Evolutionary conservation across 768 basidiomycete genomes (phyloP).

Genomic region (Mycena vitilis): DNA sequence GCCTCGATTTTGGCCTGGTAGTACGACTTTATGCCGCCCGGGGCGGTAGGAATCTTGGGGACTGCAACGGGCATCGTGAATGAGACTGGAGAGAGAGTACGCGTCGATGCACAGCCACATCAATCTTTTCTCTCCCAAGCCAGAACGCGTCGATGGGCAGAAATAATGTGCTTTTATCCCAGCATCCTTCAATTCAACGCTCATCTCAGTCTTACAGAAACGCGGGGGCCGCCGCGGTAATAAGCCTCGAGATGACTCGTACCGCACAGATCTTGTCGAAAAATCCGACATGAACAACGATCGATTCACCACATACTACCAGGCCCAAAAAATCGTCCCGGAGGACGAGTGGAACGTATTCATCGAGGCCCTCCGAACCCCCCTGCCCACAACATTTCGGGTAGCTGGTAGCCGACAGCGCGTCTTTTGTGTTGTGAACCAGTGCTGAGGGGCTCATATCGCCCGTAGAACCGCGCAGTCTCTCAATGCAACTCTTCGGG

Average conservation of each 20-base stretch:
- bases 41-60: slow-evolving; percentile 52
- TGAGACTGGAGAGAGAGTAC: slow-evolving; percentile 34
- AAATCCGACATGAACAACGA: slow-evolving; percentile 78
- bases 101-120: slow-evolving; percentile 41
- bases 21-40: slow-evolving; percentile 86
- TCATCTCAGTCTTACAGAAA: slow-evolving; percentile 23
- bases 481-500: slow-evolving; percentile 82
- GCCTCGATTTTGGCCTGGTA: slow-evolving; percentile 97
- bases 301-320: slow-evolving; percentile 75
- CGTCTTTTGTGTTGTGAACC: slow-evolving; percentile 34
- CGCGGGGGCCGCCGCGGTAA: slow-evolving; percentile 28
- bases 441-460: slow-evolving; percentile 20
- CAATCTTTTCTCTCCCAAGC: background rate
- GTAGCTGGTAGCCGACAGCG: slow-evolving; percentile 91
- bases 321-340: slow-evolving; percentile 78
- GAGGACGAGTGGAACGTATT: slow-evolving; percentile 86
- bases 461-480: slow-evolving; percentile 68
- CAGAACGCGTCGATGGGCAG: slow-evolving; percentile 27
- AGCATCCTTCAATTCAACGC: background rate
- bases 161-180: slow-evolving; percentile 27
- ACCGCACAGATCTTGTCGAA: slow-evolving; percentile 65
- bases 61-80: slow-evolving; percentile 50
- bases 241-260: slow-evolving; percentile 43
- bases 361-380: slow-evolving; percentile 69
- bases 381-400: slow-evolving; percentile 94